Percentiles rank a stretch among this genome's conserved stretches.
phyloP scores from a whole-genome alignment of 371 early-diverging fungal genomes.

The Apophysomyces elegans region DNA sequence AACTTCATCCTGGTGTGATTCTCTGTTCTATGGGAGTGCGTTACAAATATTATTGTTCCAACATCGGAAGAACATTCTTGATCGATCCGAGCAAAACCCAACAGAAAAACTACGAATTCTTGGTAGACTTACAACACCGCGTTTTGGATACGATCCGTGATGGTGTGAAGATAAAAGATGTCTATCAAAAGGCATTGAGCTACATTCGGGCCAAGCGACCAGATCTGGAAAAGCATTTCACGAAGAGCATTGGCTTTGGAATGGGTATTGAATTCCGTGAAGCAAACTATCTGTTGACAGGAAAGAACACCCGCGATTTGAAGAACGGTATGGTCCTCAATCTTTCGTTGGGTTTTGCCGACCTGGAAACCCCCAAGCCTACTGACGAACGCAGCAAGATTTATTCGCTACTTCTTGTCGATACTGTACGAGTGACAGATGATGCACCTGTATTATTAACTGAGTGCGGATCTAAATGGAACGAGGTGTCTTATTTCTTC shows the following conservation, averaged over 20 bases:
- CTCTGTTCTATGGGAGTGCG: constrained; percentile 92
- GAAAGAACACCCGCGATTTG: constrained; percentile 72
- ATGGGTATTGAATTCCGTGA: constrained; percentile 97
- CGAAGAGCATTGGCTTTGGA: constrained; percentile 89
- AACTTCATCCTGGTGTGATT: constrained; percentile 86
- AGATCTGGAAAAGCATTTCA: constrained; percentile 83
- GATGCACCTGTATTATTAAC: constrained; percentile 73
- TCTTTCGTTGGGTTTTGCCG: constrained; percentile 85
- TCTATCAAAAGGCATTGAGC: constrained; percentile 73
- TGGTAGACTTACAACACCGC: constrained; percentile 82
- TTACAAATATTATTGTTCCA: constrained; percentile 93
- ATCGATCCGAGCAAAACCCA: constrained; percentile 90
- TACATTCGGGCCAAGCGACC: constrained; percentile 81
- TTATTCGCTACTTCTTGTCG: constrained; percentile 85
- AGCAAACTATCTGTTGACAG: constrained; percentile 70
- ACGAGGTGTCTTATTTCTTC: constrained; percentile 81
- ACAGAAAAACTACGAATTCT: constrained; percentile 90
- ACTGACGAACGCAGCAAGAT: constrained; percentile 68
- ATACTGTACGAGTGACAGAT: constrained; percentile 78
- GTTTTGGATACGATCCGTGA: constrained; percentile 72
- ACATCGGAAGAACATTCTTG: constrained; percentile 91
- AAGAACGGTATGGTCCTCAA: constrained; percentile 87
- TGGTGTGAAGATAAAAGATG: constrained; percentile 78
- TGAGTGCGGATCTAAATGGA: constrained; percentile 70
- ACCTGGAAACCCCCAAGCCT: constrained; percentile 76